Evolutionary conservation across 2,329 filamentous ascomycete genomes (phyloP), one percentile per base, ranked within the genome.

Genomic region (Aspergillus sp.): DNA sequence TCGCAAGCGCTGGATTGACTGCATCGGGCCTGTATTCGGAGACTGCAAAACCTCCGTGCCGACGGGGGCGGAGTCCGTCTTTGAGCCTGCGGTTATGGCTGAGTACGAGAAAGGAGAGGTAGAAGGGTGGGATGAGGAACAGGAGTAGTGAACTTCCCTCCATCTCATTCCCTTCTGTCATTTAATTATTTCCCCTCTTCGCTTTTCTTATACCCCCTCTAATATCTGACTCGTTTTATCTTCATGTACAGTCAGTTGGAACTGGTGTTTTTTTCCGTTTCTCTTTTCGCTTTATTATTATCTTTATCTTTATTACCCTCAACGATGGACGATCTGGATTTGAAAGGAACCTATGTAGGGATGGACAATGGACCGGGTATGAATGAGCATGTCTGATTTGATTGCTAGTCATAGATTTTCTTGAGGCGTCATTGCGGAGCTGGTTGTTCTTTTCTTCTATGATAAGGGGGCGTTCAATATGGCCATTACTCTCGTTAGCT

Each of bases 1-100:
- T 60, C 85, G 93, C 57, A 85, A 87, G 72, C 87, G 92, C 66
- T 99, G 95, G 94, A 92, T 92, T 64, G 90, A 92, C 64, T 93
- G 87, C 45, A 96, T 99, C 65, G 91, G 92, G 0, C 90, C 91
- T 0, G 92, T 98, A 0, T 96, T 99, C 69, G 89, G 93, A 62
- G 90, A 90, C 68, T 91, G 93, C 67, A 89, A 87, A 67, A 84
- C 92, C 39, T 85, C 85, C 57, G 88, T 97, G 47, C 92, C 92
- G 16, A 80, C 87, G 1, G 77, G 74, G 22, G 80, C 82, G 1
- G 89, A 95, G 59, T 85, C 86, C 1, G 89, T 97, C 58, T 97
- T 96, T 76, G 88, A 88, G 64, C 79, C 87, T 2, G 83, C 82
- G 5, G 81, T 85, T 59, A 93, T 97, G 91, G 83, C 84, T 16